Evolutionary conservation across 495 filamentous ascomycete species (phyloP), one percentile per base, ranked within the genome.

Genomic region (Penicillium herquei): DNA sequence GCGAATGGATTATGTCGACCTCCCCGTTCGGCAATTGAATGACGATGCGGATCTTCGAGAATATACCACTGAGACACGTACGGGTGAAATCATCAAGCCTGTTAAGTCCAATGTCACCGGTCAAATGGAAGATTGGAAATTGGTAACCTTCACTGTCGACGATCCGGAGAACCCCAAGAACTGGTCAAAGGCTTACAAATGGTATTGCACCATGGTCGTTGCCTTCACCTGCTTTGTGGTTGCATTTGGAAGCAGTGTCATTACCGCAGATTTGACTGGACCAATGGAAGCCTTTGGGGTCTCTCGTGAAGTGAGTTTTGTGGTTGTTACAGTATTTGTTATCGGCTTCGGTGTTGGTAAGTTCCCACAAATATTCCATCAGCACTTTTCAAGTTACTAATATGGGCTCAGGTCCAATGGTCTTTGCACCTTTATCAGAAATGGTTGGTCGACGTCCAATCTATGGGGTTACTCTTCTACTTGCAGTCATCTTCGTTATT

Each of bases 391-490:
- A 39, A 47, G 39, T 61, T 73, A 70, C 49, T 37, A 21, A 18
- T 31, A 26, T 43, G 14, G 9, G 11, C 49, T 32, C 55, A 82
- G 78, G 78, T 3, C 90, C 90, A n/a, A 88, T 92, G 88, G 77
- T 75, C 12, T 95, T 92, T 64, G 89, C 90, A 21, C 90, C 90
- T 0, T 67, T 91, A 51, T 87, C 83, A 10, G 89, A 92, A 65
- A 76, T 92, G 49, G 65, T 85, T 31, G 90, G 90, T 46, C 74
- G 89, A 48, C 76, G 80, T 40, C 73, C 86, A 10, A 83, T 93
- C 54, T 93, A 91, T 49, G 64, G 52, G 0, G 3, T 66, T 9
- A 77, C 75, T 1, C 58, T 92, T 0, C 57, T 84, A 0, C 7
- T 91, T 0, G 87, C 88, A 9, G 84, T 92, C 8, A 66, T 91